phyloP scores from a whole-genome alignment of 208 protist genomes.

The Trypanosoma melophagium region DNA sequence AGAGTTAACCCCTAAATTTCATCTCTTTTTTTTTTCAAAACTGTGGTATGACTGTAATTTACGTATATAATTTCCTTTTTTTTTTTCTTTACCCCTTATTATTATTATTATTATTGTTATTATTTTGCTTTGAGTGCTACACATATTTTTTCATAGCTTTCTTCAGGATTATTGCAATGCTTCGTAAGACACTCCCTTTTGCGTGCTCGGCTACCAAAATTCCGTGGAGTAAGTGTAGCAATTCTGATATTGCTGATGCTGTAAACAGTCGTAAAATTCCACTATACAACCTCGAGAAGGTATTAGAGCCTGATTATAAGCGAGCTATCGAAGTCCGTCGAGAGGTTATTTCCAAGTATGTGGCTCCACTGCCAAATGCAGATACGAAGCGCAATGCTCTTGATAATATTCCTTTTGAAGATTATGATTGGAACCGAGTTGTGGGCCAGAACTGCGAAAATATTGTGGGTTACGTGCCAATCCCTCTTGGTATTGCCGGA shows the following conservation, averaged over 20 bases:
- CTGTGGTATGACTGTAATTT: neutral
- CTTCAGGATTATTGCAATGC: slow-evolving; percentile 11
- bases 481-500: slow-evolving; percentile 95
- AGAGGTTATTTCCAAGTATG: slow-evolving; percentile 59
- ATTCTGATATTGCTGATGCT: slow-evolving; percentile 73
- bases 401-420: slow-evolving; percentile 80
- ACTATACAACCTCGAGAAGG: slow-evolving; percentile 86
- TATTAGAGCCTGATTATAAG: slow-evolving; percentile 83
- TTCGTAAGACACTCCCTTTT: slow-evolving; percentile 29
- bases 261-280: slow-evolving; percentile 75
- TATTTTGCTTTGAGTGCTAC: slow-evolving; percentile 14
- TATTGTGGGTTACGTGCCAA: slow-evolving; percentile 96
- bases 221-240: slow-evolving; percentile 57
- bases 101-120: slow-evolving; percentile 4
- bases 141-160: neutral
- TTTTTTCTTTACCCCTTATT: slow-evolving; percentile 4
- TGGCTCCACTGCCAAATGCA: slow-evolving; percentile 9
- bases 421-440: slow-evolving; percentile 89
- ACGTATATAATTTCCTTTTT: slow-evolving; percentile 19
- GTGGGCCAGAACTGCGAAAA: slow-evolving; percentile 96
- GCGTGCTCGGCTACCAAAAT: slow-evolving; percentile 18
- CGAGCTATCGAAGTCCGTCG: slow-evolving; percentile 83
- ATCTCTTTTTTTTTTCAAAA: neutral
- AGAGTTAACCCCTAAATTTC: slow-evolving; percentile 3
- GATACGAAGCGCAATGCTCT: slow-evolving; percentile 47